Percentiles rank a stretch among this genome's conserved stretches.
phyloP scores from a whole-genome alignment of 1,139 yeast species.

The Candida mesenterica region DNA sequence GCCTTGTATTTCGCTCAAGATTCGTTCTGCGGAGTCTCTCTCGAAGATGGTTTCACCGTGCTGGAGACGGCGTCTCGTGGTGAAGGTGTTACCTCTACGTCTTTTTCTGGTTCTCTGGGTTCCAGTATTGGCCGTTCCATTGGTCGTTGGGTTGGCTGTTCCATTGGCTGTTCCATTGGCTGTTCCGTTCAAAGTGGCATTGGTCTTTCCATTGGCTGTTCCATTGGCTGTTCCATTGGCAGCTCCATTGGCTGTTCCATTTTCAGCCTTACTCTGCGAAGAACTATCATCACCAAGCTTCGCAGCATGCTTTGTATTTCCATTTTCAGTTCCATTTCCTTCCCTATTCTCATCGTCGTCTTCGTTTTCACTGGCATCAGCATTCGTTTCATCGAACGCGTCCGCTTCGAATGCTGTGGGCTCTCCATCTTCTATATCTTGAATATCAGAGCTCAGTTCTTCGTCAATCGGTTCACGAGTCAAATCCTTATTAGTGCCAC shows the following conservation, averaged over 20 bases:
- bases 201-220: too few species aligned
- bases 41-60: conserved; percentile 62
- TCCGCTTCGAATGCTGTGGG: neutral
- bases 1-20: conserved; percentile 78
- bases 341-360: too few species aligned
- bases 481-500: neutral
- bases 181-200: too few species aligned
- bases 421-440: too few species aligned
- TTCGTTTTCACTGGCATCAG: too few species aligned
- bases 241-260: neutral
- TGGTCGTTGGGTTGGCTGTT: neutral
- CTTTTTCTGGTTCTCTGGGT: conserved; percentile 9
- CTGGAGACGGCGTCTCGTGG: conserved; percentile 42
- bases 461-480: conserved; percentile 1
- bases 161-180: neutral
- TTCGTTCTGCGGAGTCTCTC: conserved; percentile 70
- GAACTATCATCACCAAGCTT: too few species aligned
- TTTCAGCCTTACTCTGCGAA: neutral
- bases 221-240: neutral
- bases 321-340: too few species aligned
- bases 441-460: neutral
- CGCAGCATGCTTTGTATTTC: too few species aligned
- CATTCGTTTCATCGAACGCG: neutral
- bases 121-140: conserved; percentile 1
- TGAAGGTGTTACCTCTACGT: conserved; percentile 33